Percentiles rank a stretch among this genome's conserved stretches.
Conservation (phyloP, 129 eudicot genomes). For the Lactuca sativa region DNA sequence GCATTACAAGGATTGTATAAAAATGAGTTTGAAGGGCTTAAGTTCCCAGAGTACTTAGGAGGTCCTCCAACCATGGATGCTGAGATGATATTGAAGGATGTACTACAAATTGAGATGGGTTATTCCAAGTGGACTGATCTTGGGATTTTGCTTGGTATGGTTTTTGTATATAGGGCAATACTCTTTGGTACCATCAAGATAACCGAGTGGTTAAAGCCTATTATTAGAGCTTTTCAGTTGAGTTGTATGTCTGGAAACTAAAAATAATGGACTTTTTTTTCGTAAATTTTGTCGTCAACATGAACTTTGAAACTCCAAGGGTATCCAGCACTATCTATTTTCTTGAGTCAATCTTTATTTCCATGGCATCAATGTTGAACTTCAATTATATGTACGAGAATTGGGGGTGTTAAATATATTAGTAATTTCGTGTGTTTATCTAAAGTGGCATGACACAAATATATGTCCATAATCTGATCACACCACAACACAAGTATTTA, state of each 20-base stretch:
- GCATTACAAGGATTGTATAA: conserved; percentile 48
- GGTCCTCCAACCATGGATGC: conserved; percentile 27
- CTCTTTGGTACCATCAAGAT: conserved; percentile 36
- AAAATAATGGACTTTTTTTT: neutral
- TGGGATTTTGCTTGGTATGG: conserved; percentile 45
- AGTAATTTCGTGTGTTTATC: too few species aligned
- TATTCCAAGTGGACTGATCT: conserved; percentile 57
- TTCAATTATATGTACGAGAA: too few species aligned
- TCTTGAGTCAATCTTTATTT: neutral
- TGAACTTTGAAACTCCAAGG: neutral
- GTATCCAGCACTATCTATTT: neutral
- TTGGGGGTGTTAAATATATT: too few species aligned
- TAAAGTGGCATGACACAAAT: too few species aligned
- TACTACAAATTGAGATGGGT: conserved; percentile 42
- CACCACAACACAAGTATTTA: too few species aligned
- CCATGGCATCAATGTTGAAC: neutral
- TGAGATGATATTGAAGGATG: conserved; percentile 27
- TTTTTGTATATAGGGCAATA: conserved; percentile 37
- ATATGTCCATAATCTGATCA: too few species aligned
- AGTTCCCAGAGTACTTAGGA: conserved; percentile 7
- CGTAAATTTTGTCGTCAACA: too few species aligned
- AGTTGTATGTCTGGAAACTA: neutral
- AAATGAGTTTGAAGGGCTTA: conserved; percentile 41
- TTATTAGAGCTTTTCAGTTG: neutral
- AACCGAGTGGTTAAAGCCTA: conserved; percentile 31